phyloP scores from a whole-genome alignment of 2,329 filamentous ascomycete genomes.

The Xylogone sp. region DNA sequence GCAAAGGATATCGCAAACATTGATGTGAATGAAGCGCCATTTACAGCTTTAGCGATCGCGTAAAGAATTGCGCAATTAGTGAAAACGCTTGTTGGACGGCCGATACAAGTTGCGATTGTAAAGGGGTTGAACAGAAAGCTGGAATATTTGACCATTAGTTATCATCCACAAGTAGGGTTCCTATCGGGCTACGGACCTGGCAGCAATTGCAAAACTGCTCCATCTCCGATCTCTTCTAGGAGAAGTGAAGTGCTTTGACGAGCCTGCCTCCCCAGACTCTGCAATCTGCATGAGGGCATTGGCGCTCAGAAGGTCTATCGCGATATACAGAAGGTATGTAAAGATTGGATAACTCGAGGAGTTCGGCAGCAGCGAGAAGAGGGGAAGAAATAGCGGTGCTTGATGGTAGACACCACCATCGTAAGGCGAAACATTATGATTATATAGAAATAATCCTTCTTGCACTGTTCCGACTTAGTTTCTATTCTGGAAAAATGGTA shows the following conservation, averaged over 20 bases:
- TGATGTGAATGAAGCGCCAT: conserved; percentile 68
- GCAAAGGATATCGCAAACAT: conserved; percentile 85
- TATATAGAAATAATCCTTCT: conserved; percentile 94
- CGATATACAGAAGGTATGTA: conserved; percentile 75
- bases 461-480: conserved; percentile 59
- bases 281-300: conserved; percentile 76
- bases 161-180: not conserved
- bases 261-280: conserved; percentile 71
- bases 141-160: not conserved
- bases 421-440: conserved; percentile 93
- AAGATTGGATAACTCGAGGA: conserved; percentile 63
- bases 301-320: conserved; percentile 78
- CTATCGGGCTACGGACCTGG: conserved; percentile 54
- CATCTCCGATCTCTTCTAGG: conserved; percentile 71
- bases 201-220: conserved; percentile 71
- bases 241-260: conserved; percentile 74
- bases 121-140: conserved; percentile 95
- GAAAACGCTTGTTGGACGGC: conserved; percentile 83
- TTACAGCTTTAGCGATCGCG: conserved; percentile 75
- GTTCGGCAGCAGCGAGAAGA: conserved; percentile 85
- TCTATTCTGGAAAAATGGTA: not conserved
- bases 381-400: conserved; percentile 83
- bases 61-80: conserved; percentile 84
- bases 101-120: conserved; percentile 85
- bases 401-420: conserved; percentile 83